phyloP scores from a whole-genome alignment of 257 asterid species.

The Plantago elongata region DNA sequence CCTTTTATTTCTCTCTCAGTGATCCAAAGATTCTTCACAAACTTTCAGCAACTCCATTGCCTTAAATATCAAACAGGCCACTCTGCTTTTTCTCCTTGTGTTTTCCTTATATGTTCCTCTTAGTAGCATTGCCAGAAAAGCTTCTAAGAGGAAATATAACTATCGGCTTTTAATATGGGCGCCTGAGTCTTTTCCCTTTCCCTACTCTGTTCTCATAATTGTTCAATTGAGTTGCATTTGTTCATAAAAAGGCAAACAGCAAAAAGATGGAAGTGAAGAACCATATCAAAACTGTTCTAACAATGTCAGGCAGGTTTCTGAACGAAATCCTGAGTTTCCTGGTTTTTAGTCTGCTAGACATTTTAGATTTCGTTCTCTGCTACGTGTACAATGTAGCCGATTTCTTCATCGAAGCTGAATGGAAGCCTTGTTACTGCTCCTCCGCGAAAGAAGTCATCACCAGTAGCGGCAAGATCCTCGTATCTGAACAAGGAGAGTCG shows the following conservation, averaged over 20 bases:
- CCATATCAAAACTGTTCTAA: conserved; percentile 17
- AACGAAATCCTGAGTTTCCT: conserved; percentile 54
- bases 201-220: no score
- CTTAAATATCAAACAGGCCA: conserved; percentile 6
- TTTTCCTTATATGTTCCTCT: conserved; percentile 6
- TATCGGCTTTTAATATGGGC: neutral
- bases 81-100: neutral
- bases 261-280: conserved; percentile 19
- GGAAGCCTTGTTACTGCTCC: conserved; percentile 86
- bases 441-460: conserved; percentile 44
- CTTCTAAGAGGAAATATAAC: neutral
- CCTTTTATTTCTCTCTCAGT: conserved; percentile 3
- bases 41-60: conserved; percentile 10
- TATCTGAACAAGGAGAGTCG: conserved; percentile 67
- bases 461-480: conserved; percentile 55
- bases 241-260: no score
- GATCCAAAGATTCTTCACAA: conserved; percentile 9
- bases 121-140: neutral
- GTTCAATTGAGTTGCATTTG: no score
- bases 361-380: conserved; percentile 59
- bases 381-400: conserved; percentile 54
- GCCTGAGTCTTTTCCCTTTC: neutral
- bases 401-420: conserved; percentile 66
- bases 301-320: conserved; percentile 35
- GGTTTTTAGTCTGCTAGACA: conserved; percentile 49